phyloP scores from a whole-genome alignment of 768 basidiomycete species.

The Lyophyllum shimeji region DNA sequence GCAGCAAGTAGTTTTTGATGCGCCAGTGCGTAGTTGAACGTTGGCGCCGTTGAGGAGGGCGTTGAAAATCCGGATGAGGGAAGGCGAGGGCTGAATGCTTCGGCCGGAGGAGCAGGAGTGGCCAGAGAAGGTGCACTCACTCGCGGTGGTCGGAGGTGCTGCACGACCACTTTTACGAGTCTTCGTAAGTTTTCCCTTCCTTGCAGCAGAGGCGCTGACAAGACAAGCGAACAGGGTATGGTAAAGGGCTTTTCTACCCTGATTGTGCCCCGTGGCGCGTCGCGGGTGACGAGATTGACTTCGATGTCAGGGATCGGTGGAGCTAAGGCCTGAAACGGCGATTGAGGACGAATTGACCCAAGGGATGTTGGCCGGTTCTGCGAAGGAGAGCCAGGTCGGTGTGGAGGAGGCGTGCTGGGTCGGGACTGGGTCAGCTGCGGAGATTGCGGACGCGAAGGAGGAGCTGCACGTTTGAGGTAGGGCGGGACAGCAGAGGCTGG shows the following conservation, averaged over 20 bases:
- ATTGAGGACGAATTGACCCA: constrained; percentile 34
- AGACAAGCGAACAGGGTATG: constrained; percentile 50
- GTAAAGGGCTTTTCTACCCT: constrained; percentile 59
- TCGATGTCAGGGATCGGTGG: constrained; percentile 44
- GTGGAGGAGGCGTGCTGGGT: constrained; percentile 54
- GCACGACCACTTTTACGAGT: constrained; percentile 55
- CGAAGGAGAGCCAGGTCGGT: constrained; percentile 42
- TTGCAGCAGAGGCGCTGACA: constrained; percentile 45
- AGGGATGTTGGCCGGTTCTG: constrained; percentile 40
- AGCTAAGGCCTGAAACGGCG: constrained; percentile 25
- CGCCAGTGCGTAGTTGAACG: constrained; percentile 52
- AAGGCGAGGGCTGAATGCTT: constrained; percentile 30
- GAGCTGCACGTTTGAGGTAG: constrained; percentile 62
- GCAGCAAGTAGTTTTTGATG: constrained; percentile 49
- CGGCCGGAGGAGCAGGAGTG: constrained; percentile 19
- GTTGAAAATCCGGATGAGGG: constrained; percentile 57
- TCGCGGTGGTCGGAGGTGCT: constrained; percentile 56
- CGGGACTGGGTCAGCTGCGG: constrained; percentile 53
- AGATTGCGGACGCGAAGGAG: constrained; percentile 57
- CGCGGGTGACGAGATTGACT: constrained; percentile 53
- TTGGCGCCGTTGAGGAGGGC: constrained; percentile 43
- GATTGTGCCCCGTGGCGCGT: constrained; percentile 45
- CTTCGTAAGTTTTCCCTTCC: constrained; percentile 33
- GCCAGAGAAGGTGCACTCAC: constrained; percentile 18
- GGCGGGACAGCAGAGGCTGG: constrained; percentile 71